Base-by-base conservation (phyloP, 176 grass and related monocot species). In the Phoenix roebelenii region DNA sequence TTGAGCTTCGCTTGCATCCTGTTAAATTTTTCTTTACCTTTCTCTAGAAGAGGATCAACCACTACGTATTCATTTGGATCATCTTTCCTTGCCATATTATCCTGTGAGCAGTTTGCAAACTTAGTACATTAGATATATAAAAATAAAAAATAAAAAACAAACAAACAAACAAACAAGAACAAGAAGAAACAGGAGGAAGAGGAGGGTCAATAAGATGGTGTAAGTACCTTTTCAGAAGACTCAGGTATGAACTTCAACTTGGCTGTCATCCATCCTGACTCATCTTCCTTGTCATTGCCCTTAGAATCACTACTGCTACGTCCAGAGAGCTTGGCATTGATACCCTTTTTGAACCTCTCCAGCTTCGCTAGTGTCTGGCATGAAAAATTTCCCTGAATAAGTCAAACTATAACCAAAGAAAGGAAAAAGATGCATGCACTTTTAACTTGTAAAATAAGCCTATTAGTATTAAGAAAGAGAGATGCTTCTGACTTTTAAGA, bases 11-110 rank as follows among this genome's bases (percentile, higher is more conserved):
- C 92, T 68, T 97, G 84, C 83, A 83, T 83, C 79, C 84, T 97
- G 52, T 97, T 91, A 49, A 97, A 97, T 59, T 97, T 97, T 68
- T 97, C 75, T 82, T 97, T 97, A 59, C 92, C 84, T 69, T 91
- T 97, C 75, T 97, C 87, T 29, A 97, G 69, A 67, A 97, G 83
- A 70, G 92, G 92, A 75, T 97, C 92, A 30, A 87, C 79, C 57
- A 97, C 92, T 23, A 88, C 75, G 83, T 97, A 97, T 59, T 91
- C 87, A 85, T 91, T 81, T 32, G 86, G 83, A 62, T 97, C 87
- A 74, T 91, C 87, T 74, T 82, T 97, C 69, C 87, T 75, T 52
- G 72, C 17, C 92, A 97, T 97, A 54, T 72, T 65, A 66, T 90
- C 79, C 86, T 93, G 77, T 23, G 52, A 28, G 78, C 71, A 5